These are phyloP conservation scores for Melanogaster broomeanus DNA, from an alignment of 768 basidiomycete genomes.

Conservation along the genomic window DNA sequence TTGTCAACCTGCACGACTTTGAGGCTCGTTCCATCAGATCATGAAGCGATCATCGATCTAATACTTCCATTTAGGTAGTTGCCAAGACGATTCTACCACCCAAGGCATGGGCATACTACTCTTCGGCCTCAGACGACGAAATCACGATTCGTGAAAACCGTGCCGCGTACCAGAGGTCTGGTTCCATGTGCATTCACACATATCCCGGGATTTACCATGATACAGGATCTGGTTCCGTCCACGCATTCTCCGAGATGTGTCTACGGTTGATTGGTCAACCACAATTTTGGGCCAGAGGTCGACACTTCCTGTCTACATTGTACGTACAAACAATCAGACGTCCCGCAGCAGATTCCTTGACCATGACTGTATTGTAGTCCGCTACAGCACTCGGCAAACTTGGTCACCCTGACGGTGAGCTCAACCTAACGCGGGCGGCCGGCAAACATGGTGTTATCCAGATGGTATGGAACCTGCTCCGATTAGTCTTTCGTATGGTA, in stretches of 20 bases:
- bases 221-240: conserved; percentile 83
- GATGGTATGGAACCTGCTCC: conserved; percentile 45
- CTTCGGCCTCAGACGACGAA: conserved; percentile 89
- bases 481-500: not conserved
- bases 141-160: conserved; percentile 86
- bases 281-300: conserved; percentile 71
- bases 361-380: conserved; percentile 40
- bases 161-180: conserved; percentile 79
- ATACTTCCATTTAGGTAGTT: conserved; percentile 53
- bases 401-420: conserved; percentile 90
- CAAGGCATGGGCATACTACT: conserved; percentile 92
- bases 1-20: conserved; percentile 89
- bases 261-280: conserved; percentile 76
- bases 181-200: not conserved
- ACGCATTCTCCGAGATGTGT: conserved; percentile 78
- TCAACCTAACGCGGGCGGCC: conserved; percentile 82
- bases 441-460: conserved; percentile 71
- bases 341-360: not conserved
- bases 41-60: not conserved
- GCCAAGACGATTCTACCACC: conserved; percentile 76
- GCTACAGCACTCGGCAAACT: conserved; percentile 87
- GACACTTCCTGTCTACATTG: conserved; percentile 78
- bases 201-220: not conserved
- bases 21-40: conserved; percentile 49
- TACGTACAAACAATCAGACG: conserved; percentile 28